A percentile compares a stretch with the other conserved stretches of the same genome.
Evolutionary conservation across 2,329 filamentous ascomycete genomes (phyloP).

Genomic region (Neurospora sp.): DNA sequence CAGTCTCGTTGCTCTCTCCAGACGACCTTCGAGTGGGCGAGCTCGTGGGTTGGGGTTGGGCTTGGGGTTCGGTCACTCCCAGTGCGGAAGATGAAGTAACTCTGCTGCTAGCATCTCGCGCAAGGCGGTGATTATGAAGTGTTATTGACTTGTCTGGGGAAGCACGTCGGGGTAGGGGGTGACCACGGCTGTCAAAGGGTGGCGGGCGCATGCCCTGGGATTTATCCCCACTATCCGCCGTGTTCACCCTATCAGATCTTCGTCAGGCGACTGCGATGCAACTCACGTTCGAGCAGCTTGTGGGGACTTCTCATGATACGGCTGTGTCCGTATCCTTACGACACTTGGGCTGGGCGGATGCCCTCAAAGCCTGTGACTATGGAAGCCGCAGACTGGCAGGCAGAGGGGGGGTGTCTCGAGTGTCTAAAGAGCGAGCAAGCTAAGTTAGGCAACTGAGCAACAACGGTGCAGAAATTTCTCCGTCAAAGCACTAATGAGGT

Average conservation of each 20-base stretch:
- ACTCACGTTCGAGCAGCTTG: neutral
- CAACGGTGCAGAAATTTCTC: neutral
- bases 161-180: constrained; percentile 34
- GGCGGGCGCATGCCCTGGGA: constrained; percentile 18
- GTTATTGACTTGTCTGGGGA: constrained; percentile 38
- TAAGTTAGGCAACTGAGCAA: neutral
- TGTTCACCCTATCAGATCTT: constrained; percentile 10
- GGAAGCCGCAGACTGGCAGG: neutral
- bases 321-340: neutral
- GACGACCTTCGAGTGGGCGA: constrained; percentile 30
- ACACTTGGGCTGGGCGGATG: neutral
- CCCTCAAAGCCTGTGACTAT: neutral
- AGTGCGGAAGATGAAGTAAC: constrained; percentile 4
- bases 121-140: constrained; percentile 34
- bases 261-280: neutral
- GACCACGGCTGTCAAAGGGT: constrained; percentile 21
- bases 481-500: neutral
- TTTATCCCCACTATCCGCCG: constrained; percentile 21
- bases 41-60: constrained; percentile 4
- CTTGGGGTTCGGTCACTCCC: constrained; percentile 6
- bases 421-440: neutral
- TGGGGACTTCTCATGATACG: neutral
- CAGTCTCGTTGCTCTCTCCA: constrained; percentile 38
- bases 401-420: neutral
- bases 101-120: constrained; percentile 29